Evolutionary conservation across 2,329 filamentous ascomycete species (phyloP), one percentile per base, ranked within the genome.

Genomic region (Stemphylium lycopersici): DNA sequence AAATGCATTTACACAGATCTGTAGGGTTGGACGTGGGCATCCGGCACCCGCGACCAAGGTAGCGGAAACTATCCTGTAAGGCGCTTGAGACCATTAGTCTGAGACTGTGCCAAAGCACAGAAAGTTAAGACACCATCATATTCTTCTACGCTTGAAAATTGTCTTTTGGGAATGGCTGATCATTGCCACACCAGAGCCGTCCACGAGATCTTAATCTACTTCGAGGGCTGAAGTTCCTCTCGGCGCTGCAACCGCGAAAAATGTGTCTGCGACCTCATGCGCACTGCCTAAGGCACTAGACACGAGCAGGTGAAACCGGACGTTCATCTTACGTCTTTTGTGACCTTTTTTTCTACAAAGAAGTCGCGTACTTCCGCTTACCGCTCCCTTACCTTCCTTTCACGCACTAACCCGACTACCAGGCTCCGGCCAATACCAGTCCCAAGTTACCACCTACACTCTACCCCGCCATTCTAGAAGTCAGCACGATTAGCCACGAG

Each of bases 401-500:
- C 16, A 16, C 7, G 40, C 26, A 36, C 40, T 45, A 56, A 40
- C 37, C 45, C 41, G 29, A 47, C 16, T 5, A 43, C 42, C 29
- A 22, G 47, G 29, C 33, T 10, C 46, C 20, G 39, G 47, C 55
- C 51, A 57, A 55, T 57, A 18, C 51, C 38, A 51, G 33, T 32
- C 33, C 51, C 37, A 44, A 42, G 31, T 39, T 41, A 33, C 29
- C 47, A 39, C 33, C 22, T 41, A 32, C 18, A 39, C 50, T 20
- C 31, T 29, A 51, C 29, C 36, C 47, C 41, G 24, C 47, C 31
- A 32, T 29, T 44, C 22, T 36, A 22, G 31, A 34, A 44, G 52
- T 51, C 52, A 51, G 52, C 41, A 51, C 15, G 24, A 38, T 20
- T 24, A 37, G 54, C 54, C 62, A 65, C 62, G 60, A 62, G 62